A percentile compares a stretch with the other conserved stretches of the same genome.
These are phyloP conservation scores for Akanthomyces muscarius DNA, from an alignment of 2,329 filamentous ascomycete species.

Conservation along the genomic window DNA sequence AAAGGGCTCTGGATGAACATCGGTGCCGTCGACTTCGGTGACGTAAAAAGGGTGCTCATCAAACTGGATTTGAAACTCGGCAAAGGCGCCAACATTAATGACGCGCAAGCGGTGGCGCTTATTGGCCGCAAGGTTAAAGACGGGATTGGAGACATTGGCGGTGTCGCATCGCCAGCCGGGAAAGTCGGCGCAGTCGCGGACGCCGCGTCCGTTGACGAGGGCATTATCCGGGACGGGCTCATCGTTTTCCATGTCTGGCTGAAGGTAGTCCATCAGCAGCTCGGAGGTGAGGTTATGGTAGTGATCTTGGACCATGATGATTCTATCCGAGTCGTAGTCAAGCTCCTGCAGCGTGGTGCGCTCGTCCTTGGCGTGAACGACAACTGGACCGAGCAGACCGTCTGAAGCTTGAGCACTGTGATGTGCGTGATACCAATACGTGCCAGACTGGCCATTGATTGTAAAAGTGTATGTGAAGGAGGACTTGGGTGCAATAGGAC, in stretches of 20 bases:
- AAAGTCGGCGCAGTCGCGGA: constrained; percentile 34
- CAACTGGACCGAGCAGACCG: constrained; percentile 62
- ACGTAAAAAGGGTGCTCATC: constrained; percentile 63
- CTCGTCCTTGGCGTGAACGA: constrained; percentile 57
- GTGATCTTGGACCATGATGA: constrained; percentile 68
- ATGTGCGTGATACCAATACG: constrained; percentile 63
- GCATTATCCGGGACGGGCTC: constrained; percentile 64
- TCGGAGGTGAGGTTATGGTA: constrained; percentile 57
- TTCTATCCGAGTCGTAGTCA: constrained; percentile 44
- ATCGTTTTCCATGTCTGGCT: constrained; percentile 49
- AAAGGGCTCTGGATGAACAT: constrained; percentile 56
- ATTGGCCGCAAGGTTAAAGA: constrained; percentile 46
- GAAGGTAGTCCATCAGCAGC: constrained; percentile 53
- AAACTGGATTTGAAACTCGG: constrained; percentile 67
- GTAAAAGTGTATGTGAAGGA: constrained; percentile 66
- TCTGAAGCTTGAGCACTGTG: constrained; percentile 62
- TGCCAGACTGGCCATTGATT: constrained; percentile 48
- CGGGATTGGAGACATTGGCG: constrained; percentile 31
- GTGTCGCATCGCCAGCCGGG: constrained; percentile 42
- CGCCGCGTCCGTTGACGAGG: constrained; percentile 54
- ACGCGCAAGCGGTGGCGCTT: constrained; percentile 63
- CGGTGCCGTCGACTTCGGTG: constrained; percentile 67
- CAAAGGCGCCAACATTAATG: constrained; percentile 67
- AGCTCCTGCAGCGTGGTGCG: constrained; percentile 24
- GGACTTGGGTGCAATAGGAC: constrained; percentile 58